Evolutionary conservation across 2,329 filamentous ascomycete species (phyloP).

Genomic region (Ascosphaera apis): DNA sequence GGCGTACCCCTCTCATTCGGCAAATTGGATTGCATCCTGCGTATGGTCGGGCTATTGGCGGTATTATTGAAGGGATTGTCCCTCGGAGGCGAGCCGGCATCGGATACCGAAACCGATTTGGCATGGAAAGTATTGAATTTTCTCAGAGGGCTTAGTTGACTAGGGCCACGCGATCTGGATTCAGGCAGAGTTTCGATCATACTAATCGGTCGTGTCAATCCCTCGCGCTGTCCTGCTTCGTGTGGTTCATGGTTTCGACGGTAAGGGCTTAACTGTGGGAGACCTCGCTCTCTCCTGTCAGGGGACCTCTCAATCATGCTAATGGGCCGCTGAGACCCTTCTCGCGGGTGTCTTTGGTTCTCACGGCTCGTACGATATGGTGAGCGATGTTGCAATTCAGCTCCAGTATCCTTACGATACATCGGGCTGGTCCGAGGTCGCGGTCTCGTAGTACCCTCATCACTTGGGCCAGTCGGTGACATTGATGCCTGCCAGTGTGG

Average conservation of each 20-base stretch:
- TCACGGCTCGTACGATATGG: conserved; percentile 21
- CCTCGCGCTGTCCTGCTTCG: not conserved
- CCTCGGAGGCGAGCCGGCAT: not conserved
- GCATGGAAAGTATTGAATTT: not conserved
- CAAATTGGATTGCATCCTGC: not conserved
- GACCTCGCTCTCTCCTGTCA: not conserved
- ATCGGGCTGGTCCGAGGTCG: conserved; percentile 13
- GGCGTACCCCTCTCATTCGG: not conserved
- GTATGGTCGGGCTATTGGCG: not conserved
- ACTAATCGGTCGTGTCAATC: not conserved
- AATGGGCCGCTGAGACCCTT: not conserved
- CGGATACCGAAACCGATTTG: not conserved
- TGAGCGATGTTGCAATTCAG: conserved; percentile 34
- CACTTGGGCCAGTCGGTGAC: conserved; percentile 25
- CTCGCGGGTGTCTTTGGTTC: conserved; percentile 20
- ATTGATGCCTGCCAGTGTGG: conserved; percentile 6
- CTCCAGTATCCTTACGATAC: conserved; percentile 24
- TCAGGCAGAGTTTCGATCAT: not conserved
- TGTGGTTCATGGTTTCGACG: not conserved
- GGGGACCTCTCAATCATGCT: not conserved
- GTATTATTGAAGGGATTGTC: not conserved
- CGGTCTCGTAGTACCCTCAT: conserved; percentile 37
- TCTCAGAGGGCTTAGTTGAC: not conserved
- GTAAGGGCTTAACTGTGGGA: not conserved
- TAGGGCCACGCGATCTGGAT: not conserved